phyloP scores from a whole-genome alignment of 768 basidiomycete genomes.

The Sarcomyxa edulis region DNA sequence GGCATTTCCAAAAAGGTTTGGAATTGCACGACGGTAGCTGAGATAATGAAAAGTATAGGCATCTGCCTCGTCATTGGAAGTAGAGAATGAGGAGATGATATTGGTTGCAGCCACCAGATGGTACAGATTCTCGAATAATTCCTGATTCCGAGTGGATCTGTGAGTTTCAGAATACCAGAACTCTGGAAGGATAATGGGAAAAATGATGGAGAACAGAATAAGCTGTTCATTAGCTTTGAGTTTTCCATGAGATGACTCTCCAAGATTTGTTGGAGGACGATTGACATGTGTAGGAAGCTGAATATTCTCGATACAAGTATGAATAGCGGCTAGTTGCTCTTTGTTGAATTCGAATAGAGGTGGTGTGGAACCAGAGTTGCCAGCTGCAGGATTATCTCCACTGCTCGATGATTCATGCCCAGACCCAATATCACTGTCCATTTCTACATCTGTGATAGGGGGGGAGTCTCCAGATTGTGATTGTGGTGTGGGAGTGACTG shows the following conservation, averaged over 20 bases:
- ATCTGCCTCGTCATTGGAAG: conserved; percentile 16
- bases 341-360: conserved; percentile 10
- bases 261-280: conserved; percentile 23
- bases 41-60: conserved; percentile 15
- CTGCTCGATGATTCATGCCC: too few species aligned
- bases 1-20: conserved; percentile 15
- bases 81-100: conserved; percentile 18
- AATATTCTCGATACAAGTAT: conserved; percentile 15
- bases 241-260: conserved; percentile 25
- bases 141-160: conserved; percentile 3
- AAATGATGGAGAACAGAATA: conserved; percentile 19
- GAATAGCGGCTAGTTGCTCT: conserved; percentile 9
- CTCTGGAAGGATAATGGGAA: conserved; percentile 24
- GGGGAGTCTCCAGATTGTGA: too few species aligned
- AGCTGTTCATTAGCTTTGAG: conserved; percentile 25
- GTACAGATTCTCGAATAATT: conserved; percentile 16
- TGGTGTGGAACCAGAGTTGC: not conserved
- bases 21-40: conserved; percentile 14
- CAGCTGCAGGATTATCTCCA: not conserved
- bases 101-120: conserved; percentile 20
- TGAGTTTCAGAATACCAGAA: conserved; percentile 16
- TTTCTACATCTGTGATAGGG: too few species aligned
- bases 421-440: too few species aligned
- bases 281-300: conserved; percentile 14
- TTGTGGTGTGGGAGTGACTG: too few species aligned